Conservation (phyloP, 305 asterid species). For the Fraxinus nigra region DNA sequence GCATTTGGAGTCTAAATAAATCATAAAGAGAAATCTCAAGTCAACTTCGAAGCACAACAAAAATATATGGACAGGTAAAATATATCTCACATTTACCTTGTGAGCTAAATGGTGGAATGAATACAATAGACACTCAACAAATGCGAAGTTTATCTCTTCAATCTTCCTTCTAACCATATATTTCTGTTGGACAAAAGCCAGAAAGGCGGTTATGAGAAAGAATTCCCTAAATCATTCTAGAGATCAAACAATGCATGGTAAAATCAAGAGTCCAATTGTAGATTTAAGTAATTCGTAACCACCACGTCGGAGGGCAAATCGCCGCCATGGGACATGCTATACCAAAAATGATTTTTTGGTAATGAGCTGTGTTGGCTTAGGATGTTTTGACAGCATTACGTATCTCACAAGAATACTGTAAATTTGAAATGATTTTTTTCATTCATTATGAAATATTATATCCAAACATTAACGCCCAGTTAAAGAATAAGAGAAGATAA, state of each 20-base stretch:
- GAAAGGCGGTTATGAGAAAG: conserved; percentile 1
- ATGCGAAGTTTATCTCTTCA: conserved; percentile 79
- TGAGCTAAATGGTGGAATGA: conserved; percentile 83
- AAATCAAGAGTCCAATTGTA: neutral
- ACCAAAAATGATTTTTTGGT: no score
- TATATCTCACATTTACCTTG: conserved; percentile 51
- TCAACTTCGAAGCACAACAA: conserved; percentile 1
- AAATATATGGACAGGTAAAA: neutral
- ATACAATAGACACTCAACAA: conserved; percentile 72
- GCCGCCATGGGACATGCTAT: neutral
- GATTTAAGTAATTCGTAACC: neutral
- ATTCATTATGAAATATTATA: neutral
- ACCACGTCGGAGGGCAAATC: neutral
- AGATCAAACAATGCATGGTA: conserved; percentile 1
- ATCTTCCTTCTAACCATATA: conserved; percentile 81
- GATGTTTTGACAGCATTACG: neutral
- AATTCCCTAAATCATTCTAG: neutral
- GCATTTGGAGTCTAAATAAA: conserved; percentile 79
- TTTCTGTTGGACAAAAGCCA: conserved; percentile 52
- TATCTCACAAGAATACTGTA: neutral
- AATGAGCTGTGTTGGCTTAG: neutral
- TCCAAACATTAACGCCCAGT: neutral
- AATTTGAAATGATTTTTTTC: neutral
- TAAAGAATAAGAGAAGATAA: neutral
- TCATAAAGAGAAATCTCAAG: conserved; percentile 6